Percentiles rank a stretch among this genome's conserved stretches.
phyloP scores from a whole-genome alignment of 192 early-diverging fungal genomes.

The Lunasporangiospora selenospora region DNA sequence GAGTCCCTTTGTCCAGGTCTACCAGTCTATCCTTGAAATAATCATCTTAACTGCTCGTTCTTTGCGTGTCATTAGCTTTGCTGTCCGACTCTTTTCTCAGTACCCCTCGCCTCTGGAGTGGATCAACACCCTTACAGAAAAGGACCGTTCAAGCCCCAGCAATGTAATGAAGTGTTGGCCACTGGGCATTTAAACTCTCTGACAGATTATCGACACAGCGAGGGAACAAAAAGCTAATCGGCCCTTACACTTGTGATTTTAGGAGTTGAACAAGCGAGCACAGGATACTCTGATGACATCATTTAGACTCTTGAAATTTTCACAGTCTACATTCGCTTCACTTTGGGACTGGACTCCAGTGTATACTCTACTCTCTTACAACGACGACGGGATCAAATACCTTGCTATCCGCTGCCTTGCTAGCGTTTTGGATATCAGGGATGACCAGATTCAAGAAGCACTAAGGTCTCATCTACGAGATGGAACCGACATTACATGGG shows the following conservation, averaged over 20 bases:
- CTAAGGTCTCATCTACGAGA: conserved; percentile 28
- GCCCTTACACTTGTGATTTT: background rate
- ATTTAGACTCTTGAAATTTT: conserved; percentile 58
- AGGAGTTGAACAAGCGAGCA: conserved; percentile 39
- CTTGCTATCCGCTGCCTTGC: conserved; percentile 52
- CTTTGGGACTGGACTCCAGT: conserved; percentile 66
- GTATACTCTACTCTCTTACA: conserved; percentile 51
- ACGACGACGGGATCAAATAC: conserved; percentile 51
- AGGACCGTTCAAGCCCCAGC: background rate
- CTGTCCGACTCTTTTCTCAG: conserved; percentile 61
- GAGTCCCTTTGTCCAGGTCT: conserved; percentile 4
- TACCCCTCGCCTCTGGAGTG: conserved; percentile 61
- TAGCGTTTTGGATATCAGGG: conserved; percentile 57
- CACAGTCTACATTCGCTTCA: conserved; percentile 50
- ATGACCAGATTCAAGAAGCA: conserved; percentile 42
- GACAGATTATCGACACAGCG: too few relatives aligned
- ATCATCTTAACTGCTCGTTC: conserved; percentile 3
- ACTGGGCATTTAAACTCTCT: background rate
- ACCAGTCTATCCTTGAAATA: background rate
- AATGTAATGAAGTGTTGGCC: background rate
- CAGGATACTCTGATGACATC: conserved; percentile 56
- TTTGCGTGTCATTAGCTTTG: conserved; percentile 45
- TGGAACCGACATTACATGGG: conserved; percentile 26
- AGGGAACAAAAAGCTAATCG: background rate
- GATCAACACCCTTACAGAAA: conserved; percentile 47